phyloP scores from a whole-genome alignment of 768 basidiomycete species.

The Termitomyces sp. region DNA sequence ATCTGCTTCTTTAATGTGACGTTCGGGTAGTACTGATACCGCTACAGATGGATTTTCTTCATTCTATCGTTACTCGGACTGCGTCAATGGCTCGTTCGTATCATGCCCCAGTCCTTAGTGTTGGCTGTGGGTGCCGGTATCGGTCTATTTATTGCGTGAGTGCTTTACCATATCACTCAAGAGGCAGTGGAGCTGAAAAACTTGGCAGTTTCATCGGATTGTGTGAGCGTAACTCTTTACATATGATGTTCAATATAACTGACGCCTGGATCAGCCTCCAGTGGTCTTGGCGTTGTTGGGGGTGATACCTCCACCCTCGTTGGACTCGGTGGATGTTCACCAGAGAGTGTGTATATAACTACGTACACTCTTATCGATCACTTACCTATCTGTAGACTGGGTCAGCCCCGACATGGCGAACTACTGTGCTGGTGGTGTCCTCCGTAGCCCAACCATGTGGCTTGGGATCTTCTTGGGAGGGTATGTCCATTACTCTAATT shows the following conservation, averaged over 20 bases:
- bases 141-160: conserved; percentile 82
- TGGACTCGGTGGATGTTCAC: conserved; percentile 71
- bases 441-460: conserved; percentile 82
- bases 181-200: conserved; percentile 8
- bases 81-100: conserved; percentile 85
- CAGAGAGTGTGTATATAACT: conserved; percentile 38
- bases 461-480: conserved; percentile 85
- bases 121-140: conserved; percentile 86
- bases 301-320: conserved; percentile 71
- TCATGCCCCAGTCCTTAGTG: conserved; percentile 86
- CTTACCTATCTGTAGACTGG: conserved; percentile 36
- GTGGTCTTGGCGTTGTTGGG: conserved; percentile 74
- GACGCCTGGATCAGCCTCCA: conserved; percentile 39
- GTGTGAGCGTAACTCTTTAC: conserved; percentile 36
- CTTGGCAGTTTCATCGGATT: conserved; percentile 67
- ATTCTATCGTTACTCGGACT: conserved; percentile 77
- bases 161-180: conserved; percentile 18
- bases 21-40: background rate
- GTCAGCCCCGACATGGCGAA: conserved; percentile 41
- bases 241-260: background rate
- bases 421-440: conserved; percentile 63
- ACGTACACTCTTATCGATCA: background rate
- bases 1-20: conserved; percentile 15
- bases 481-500: conserved; percentile 33
- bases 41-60: conserved; percentile 74